These are phyloP conservation scores for Penicillium flavigenum DNA, from an alignment of 495 filamentous ascomycete species.

Conservation along the genomic window DNA sequence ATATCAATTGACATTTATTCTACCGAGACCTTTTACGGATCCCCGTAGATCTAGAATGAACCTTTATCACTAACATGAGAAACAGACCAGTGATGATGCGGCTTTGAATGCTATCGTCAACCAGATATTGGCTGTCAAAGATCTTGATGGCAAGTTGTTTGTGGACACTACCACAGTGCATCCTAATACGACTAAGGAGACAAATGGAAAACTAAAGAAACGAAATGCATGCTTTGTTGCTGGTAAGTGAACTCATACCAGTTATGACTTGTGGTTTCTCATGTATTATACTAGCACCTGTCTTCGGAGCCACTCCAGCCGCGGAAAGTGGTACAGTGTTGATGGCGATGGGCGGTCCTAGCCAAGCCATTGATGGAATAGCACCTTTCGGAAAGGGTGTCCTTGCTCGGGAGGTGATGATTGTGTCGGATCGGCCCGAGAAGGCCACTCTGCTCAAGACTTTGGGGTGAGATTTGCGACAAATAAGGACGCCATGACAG, in stretches of 20 bases:
- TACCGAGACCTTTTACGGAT: background rate
- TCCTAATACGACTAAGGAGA: constrained; percentile 8
- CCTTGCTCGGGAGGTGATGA: constrained; percentile 16
- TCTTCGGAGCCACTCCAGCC: constrained; percentile 15
- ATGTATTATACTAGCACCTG: constrained; percentile 4
- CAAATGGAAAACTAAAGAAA: background rate
- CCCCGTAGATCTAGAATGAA: background rate
- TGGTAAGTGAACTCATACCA: background rate
- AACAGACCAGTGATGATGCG: constrained; percentile 12
- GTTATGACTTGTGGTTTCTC: background rate
- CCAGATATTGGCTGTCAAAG: constrained; percentile 5
- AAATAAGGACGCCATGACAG: background rate
- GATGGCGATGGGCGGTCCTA: constrained; percentile 10
- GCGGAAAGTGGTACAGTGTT: constrained; percentile 10
- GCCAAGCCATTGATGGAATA: background rate
- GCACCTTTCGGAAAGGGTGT: constrained; percentile 10
- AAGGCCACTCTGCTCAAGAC: constrained; percentile 17
- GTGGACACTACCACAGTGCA: constrained; percentile 18
- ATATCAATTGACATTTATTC: background rate
- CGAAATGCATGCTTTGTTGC: constrained; percentile 7
- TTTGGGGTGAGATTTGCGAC: constrained; percentile 9
- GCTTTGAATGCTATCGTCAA: constrained; percentile 9
- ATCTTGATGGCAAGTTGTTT: constrained; percentile 8
- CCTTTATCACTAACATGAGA: background rate
- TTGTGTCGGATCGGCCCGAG: constrained; percentile 12